Evolutionary conservation across 345 rosid genomes (phyloP).

Genomic region (Linum lewisii): DNA sequence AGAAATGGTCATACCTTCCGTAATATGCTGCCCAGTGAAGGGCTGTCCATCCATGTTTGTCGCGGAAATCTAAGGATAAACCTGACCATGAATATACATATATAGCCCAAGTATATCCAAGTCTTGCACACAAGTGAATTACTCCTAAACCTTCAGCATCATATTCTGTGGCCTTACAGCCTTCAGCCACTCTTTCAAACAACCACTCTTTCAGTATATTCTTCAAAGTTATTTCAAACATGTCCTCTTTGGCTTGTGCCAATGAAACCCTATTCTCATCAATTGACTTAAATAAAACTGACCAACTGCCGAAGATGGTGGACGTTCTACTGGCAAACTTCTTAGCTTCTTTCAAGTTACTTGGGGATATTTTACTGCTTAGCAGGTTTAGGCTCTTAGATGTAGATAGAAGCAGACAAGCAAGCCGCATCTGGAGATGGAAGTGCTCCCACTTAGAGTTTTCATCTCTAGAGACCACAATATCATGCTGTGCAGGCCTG

Average conservation of each 20-base stretch:
- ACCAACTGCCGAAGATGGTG: conserved; percentile 51
- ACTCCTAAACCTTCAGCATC: conserved; percentile 79
- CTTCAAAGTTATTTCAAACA: conserved; percentile 64
- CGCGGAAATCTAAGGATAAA: conserved; percentile 71
- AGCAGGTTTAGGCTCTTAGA: conserved; percentile 49
- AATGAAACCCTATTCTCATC: conserved; percentile 39
- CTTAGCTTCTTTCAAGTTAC: conserved; percentile 49
- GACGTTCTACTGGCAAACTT: conserved; percentile 43
- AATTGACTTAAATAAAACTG: conserved; percentile 48
- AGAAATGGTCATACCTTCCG: conserved; percentile 47
- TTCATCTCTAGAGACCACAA: conserved; percentile 31
- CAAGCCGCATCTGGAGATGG: conserved; percentile 67
- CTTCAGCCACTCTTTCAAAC: conserved; percentile 62
- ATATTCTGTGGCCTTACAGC: conserved; percentile 43
- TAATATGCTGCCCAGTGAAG: conserved; percentile 96
- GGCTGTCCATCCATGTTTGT: conserved; percentile 94
- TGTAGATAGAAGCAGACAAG: conserved; percentile 61
- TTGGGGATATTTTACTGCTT: conserved; percentile 41
- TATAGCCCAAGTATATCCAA: conserved; percentile 86
- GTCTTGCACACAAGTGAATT: conserved; percentile 80
- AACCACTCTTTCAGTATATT: conserved; percentile 80
- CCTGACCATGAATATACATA: conserved; percentile 65
- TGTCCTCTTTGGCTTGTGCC: conserved; percentile 51
- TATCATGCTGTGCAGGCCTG: conserved; percentile 24
- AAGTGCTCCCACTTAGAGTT: conserved; percentile 59